Conservation (phyloP, 495 filamentous ascomycete genomes). For the Xylaria venustula region DNA sequence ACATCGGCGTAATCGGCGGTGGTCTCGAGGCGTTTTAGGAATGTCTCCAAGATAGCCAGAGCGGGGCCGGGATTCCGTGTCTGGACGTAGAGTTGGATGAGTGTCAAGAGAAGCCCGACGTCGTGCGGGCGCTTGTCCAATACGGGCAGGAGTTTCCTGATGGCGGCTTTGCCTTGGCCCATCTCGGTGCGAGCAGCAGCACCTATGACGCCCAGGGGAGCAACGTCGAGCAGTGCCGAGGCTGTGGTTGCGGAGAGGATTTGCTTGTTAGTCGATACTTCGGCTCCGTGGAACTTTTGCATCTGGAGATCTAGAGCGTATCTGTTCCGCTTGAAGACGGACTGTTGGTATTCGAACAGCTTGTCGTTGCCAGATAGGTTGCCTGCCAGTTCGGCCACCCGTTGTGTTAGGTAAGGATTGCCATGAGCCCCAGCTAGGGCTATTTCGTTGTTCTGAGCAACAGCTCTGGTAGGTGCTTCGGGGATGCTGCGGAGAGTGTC, state of each 20-base stretch:
- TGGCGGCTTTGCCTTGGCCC: constrained; percentile 61
- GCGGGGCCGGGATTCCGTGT: constrained; percentile 75
- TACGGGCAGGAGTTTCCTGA: constrained; percentile 73
- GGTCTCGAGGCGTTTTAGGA: constrained; percentile 70
- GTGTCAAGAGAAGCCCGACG: constrained; percentile 77
- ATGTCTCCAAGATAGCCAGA: constrained; percentile 69
- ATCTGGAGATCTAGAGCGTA: constrained; percentile 72
- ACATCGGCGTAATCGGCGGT: constrained; percentile 59
- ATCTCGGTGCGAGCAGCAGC: constrained; percentile 73
- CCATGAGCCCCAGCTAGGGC: constrained; percentile 52
- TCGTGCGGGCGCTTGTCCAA: constrained; percentile 77
- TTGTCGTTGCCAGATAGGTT: constrained; percentile 62
- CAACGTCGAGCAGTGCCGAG: constrained; percentile 55
- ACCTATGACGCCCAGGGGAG: constrained; percentile 70
- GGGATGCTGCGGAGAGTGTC: constrained; percentile 57
- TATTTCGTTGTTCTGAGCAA: constrained; percentile 78
- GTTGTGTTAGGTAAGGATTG: constrained; percentile 79
- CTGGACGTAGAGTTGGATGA: constrained; percentile 79
- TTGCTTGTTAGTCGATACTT: constrained; percentile 59
- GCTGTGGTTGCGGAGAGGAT: constrained; percentile 51
- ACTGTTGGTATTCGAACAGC: constrained; percentile 75
- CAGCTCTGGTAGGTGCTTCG: constrained; percentile 71
- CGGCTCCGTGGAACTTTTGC: constrained; percentile 73
- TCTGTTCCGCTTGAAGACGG: constrained; percentile 64
- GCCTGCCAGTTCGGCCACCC: constrained; percentile 59